Evolutionary conservation across 2,329 filamentous ascomycete genomes (phyloP), one percentile per base, ranked within the genome.

Genomic region (Dothistroma pini): DNA sequence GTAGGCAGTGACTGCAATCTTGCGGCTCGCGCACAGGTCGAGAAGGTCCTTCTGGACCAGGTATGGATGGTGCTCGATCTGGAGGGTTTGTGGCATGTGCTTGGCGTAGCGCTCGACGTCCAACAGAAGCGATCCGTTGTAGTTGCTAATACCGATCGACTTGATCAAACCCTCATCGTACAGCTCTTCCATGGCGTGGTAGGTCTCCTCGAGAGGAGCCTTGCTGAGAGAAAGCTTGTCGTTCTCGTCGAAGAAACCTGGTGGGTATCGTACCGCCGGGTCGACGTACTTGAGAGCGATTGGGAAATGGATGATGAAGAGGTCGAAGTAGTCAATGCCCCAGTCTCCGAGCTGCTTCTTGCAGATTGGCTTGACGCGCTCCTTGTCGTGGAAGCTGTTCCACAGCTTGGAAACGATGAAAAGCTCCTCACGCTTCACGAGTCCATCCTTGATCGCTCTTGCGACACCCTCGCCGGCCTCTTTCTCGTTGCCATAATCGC

Each of bases 351-450:
- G 86, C 79, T 93, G 89, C 73, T 87, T 88, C 76, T 85, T 85
- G 77, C 81, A 84, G 73, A 95, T 91, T 61, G 87, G 86, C 77
- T 88, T 86, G 64, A 93, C 90, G 69, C 84, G 83, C 69, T 93
- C 87, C 69, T 82, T 83, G 71, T 93, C 89, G 81, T 96, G 91
- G 85, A 92, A 96, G 68, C 87, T 88, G 81, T 93, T 92, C 91
- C 92, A 96, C 61, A 96, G 88, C 83, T 96, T 96, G 77, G 89
- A 91, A 66, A 93, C 89, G 74, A 96, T 87, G 85, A 96, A 96
- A 74, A 96, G 89, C 25, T 96, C 91, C 77, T 90, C 86, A 62
- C 90, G 88, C 81, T 88, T 91, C 69, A 93, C 89, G 61, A 93
- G 76, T 49, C 90, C 89, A 10, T 95, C 90, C 73, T 88, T 84